Evolutionary conservation across 768 basidiomycete genomes (phyloP), one percentile per base, ranked within the genome.

Genomic region (Porpolomopsis calyptriformis): DNA sequence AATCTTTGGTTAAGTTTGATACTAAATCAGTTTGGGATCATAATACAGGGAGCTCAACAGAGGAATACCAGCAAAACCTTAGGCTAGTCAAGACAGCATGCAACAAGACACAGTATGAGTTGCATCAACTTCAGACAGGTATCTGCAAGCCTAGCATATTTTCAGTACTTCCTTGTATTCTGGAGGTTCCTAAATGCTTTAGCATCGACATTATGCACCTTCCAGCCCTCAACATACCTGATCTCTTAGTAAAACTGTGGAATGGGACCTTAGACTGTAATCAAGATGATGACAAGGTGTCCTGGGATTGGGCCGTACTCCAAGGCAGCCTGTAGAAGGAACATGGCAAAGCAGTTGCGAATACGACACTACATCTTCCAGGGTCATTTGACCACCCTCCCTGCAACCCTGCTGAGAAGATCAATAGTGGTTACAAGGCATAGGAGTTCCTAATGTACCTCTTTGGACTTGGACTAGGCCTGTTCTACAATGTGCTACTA

Each of bases 121-220:
- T n/a, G n/a, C n/a, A n/a, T n/a, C n/a, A n/a, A n/a, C n/a, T n/a
- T n/a, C n/a, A n/a, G n/a, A n/a, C n/a, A n/a, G n/a, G n/a, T n/a
- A n/a, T n/a, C n/a, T n/a, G n/a, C n/a, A n/a, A n/a, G n/a, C n/a
- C n/a, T n/a, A n/a, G n/a, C n/a, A n/a, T n/a, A n/a, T n/a, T n/a
- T n/a, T n/a, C n/a, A n/a, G n/a, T n/a, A n/a, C n/a, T n/a, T n/a
- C n/a, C n/a, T n/a, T n/a, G n/a, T n/a, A n/a, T n/a, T 0, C 58
- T 71, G 7, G 54, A 55, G 0, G 42, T 70, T 3, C 70, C 70
- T 0, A 24, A 40, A 0, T 60, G 57, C 20, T 73, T 72, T 52
- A 47, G 56, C 0, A 55, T 61, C 1, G 71, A 76, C 47, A 14
- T 63, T 0, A 76, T 76, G 71, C 68, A 73, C 48, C 55, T 68